These are phyloP conservation scores for Glycine latifolia DNA, from an alignment of 306 rosid genomes.

Conservation along the genomic window DNA sequence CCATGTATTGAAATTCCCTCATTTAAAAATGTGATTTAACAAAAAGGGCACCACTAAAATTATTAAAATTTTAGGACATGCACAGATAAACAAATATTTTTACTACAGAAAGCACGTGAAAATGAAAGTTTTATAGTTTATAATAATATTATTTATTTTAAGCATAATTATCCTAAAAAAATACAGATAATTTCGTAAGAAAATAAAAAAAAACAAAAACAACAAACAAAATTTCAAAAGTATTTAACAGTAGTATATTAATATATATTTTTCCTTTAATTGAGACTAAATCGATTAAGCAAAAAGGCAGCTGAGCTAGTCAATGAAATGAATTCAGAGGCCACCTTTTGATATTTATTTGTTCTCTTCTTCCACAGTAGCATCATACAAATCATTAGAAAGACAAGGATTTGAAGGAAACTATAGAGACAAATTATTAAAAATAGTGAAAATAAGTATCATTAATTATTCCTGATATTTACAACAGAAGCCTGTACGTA, in stretches of 20 bases:
- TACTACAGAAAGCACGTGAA: no score
- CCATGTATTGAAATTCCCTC: neutral
- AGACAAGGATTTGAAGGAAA: conserved; percentile 26
- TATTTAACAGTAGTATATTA: neutral
- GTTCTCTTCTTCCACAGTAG: neutral
- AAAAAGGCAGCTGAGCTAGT: conserved; percentile 6
- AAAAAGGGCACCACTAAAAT: conserved; percentile 5
- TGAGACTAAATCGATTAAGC: conserved; percentile 28
- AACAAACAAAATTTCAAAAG: no score
- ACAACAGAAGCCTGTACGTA: conserved; percentile 24
- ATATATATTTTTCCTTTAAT: neutral
- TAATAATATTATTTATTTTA: no score
- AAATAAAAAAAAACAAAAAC: no score
- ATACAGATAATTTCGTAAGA: no score
- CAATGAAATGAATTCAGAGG: neutral
- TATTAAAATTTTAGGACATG: neutral
- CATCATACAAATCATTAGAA: conserved; percentile 16
- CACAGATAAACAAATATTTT: no score
- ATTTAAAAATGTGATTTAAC: conserved; percentile 21
- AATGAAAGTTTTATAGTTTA: no score
- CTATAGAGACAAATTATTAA: neutral
- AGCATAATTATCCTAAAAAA: no score
- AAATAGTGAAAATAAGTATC: conserved; percentile 20
- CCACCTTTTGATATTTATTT: neutral
- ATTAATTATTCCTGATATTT: conserved; percentile 41